Conservation (phyloP, 2,329 filamentous ascomycete species). For the Colletotrichum theobromicola region DNA sequence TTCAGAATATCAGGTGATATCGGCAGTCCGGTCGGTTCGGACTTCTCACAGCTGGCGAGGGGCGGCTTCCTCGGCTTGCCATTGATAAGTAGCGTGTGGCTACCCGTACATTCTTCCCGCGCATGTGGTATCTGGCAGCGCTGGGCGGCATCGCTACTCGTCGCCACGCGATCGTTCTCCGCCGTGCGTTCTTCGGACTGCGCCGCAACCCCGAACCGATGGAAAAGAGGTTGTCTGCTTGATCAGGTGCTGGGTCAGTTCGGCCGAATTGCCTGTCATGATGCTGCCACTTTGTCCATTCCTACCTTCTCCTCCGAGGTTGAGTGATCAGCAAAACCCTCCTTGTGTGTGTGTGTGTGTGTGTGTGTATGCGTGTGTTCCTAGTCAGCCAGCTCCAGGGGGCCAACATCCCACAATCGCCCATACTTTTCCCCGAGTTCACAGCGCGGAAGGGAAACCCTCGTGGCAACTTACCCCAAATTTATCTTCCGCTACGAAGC, state of each 20-base stretch:
- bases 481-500: background rate
- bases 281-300: background rate
- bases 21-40: background rate
- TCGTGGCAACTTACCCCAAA: background rate
- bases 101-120: background rate
- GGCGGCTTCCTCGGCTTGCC: background rate
- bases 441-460: background rate
- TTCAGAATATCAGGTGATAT: background rate
- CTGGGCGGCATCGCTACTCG: background rate
- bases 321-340: background rate
- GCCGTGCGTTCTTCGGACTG: background rate
- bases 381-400: background rate
- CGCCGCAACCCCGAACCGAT: background rate
- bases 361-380: background rate
- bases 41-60: background rate
- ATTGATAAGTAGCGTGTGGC: background rate
- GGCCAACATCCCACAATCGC: background rate
- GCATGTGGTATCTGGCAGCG: background rate
- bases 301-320: background rate
- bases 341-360: background rate
- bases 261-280: background rate
- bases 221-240: background rate
- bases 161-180: background rate
- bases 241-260: background rate
- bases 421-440: background rate